Evolutionary conservation across 2,329 filamentous ascomycete genomes (phyloP), one percentile per base, ranked within the genome.

Genomic region (Xylaria sp.): DNA sequence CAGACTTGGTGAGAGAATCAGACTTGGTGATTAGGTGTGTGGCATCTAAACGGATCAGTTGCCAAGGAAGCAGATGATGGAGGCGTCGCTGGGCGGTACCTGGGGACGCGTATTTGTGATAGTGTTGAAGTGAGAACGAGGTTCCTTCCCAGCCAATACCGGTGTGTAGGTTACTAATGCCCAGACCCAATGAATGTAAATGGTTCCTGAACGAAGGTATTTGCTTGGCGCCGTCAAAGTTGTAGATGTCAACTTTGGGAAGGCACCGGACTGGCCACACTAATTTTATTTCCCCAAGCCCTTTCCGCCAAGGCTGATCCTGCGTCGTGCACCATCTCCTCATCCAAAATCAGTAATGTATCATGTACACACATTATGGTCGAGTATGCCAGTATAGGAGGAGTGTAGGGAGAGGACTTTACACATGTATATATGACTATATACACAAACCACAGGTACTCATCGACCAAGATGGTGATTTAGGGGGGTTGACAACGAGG

Each of bases 371-470:
- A 34, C 3, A 34, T 7, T 7, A 13, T 34, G 9, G 16, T 13
- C 29, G 9, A 7, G 39, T 39, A 6, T 48, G 41, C 38, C 22
- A 38, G 34, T 39, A 43, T 47, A 59, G 50, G 44, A 34, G 5
- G 11, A 34, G 11, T 11, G 6, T 6, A 11, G 11, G 24, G 29
- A 34, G 9, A 34, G 29, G 16, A 34, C 39, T 49, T 43, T 49
- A 22, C 38, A 49, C 44, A 37, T 39, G 48, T 11, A 44, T 38
- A 13, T 38, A 37, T 43, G 45, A 34, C 44, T 29, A 34, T 7
- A 13, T 13, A 34, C 11, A 13, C 9, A 34, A 34, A 34, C 29
- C 11, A 13, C 29, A 13, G 29, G 29, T 13, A 34, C 4, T 13
- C 9, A 13, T 4, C 16, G 29, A n/a, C n/a, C 16, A 7, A 34